A percentile compares a stretch with the other conserved stretches of the same genome.
These are phyloP conservation scores for Clitoria ternatea DNA, from an alignment of 306 rosid species.

Conservation along the genomic window DNA sequence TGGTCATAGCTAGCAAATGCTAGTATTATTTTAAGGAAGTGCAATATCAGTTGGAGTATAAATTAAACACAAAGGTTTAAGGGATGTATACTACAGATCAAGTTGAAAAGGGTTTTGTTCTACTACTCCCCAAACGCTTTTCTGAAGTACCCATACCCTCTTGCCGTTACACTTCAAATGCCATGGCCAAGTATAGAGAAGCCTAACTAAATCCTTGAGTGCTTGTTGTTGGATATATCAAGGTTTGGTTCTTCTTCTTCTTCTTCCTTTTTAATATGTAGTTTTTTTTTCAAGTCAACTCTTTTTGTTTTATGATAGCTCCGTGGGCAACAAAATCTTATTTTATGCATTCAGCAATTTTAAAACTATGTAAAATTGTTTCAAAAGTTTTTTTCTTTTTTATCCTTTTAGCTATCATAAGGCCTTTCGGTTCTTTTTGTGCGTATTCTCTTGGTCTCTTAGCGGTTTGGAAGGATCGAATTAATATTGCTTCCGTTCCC, in stretches of 20 bases:
- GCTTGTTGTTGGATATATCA: not conserved
- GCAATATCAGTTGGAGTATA: not conserved
- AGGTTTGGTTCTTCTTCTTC: constrained; percentile 7
- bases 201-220: not conserved
- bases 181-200: constrained; percentile 11
- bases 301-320: not conserved
- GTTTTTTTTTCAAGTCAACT: not conserved
- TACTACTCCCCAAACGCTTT: constrained; percentile 19
- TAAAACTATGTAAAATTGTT: not conserved
- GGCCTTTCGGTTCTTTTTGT: not conserved
- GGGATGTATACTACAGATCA: not conserved
- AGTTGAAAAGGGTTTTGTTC: not conserved
- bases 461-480: not conserved
- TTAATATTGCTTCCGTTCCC: not conserved
- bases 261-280: not conserved
- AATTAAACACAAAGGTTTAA: constrained; percentile 13
- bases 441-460: not conserved
- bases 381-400: not conserved
- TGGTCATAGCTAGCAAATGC: not conserved
- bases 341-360: not conserved
- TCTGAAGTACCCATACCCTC: constrained; percentile 10
- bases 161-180: not conserved
- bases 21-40: not conserved
- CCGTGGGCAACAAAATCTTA: not conserved
- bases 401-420: not conserved